Conservation (phyloP, 768 basidiomycete genomes). For the Lactarius pseudohatsudake region DNA sequence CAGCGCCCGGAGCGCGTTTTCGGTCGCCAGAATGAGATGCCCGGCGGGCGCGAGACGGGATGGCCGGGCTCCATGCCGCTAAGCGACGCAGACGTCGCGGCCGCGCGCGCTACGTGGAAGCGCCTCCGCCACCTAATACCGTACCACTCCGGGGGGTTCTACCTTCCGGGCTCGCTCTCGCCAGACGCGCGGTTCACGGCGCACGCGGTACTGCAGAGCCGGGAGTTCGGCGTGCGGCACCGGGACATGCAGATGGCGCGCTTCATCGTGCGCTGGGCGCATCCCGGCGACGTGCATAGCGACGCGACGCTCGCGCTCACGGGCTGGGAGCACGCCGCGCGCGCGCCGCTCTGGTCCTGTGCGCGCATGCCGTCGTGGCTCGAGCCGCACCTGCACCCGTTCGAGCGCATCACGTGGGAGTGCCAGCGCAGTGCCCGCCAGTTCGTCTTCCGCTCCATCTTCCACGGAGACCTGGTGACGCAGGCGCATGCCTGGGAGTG, state of each 20-base stretch:
- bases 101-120: conserved; percentile 33
- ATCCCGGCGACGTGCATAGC: conserved; percentile 22
- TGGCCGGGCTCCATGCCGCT: conserved; percentile 28
- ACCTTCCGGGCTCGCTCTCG: conserved; percentile 33
- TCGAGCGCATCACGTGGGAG: conserved; percentile 32
- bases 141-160: conserved; percentile 36
- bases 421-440: conserved; percentile 32
- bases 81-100: conserved; percentile 31
- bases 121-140: conserved; percentile 32
- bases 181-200: conserved; percentile 32
- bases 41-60: conserved; percentile 25
- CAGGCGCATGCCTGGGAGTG: conserved; percentile 31
- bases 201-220: conserved; percentile 32
- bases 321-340: conserved; percentile 36
- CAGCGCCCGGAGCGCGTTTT: conserved; percentile 35
- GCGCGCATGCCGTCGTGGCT: conserved; percentile 37
- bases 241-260: conserved; percentile 37
- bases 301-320: conserved; percentile 32
- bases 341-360: conserved; percentile 38
- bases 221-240: conserved; percentile 34
- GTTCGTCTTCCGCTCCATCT: conserved; percentile 31
- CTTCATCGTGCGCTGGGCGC: conserved; percentile 33
- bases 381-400: conserved; percentile 26
- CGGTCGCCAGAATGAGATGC: background rate
- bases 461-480: conserved; percentile 25